Evolutionary conservation across 2,329 filamentous ascomycete species (phyloP).

Genomic region (Akanthomyces muscarius): DNA sequence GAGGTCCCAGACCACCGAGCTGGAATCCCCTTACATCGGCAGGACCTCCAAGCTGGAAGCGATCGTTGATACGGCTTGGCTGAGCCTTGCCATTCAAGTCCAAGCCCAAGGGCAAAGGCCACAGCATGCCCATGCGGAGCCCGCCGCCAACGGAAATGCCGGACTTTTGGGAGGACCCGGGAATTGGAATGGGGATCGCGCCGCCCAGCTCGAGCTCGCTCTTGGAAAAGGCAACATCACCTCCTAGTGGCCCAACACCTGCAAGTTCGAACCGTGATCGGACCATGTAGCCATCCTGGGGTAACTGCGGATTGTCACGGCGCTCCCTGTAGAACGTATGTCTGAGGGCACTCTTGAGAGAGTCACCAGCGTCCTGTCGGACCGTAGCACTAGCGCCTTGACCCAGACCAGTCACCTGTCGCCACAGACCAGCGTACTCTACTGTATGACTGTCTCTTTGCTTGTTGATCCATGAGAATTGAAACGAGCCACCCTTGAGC

Average conservation of each 20-base stretch:
- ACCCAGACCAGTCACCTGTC: constrained; percentile 78
- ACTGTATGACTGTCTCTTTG: constrained; percentile 70
- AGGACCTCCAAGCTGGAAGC: constrained; percentile 90
- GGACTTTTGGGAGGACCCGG: constrained; percentile 62
- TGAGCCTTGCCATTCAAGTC: constrained; percentile 47
- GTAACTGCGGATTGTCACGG: constrained; percentile 80
- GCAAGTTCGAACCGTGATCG: constrained; percentile 80
- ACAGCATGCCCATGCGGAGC: constrained; percentile 76
- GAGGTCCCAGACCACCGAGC: constrained; percentile 81
- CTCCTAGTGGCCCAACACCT: constrained; percentile 75
- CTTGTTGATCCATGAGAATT: constrained; percentile 67
- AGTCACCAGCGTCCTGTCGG: constrained; percentile 81
- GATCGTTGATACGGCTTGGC: constrained; percentile 83
- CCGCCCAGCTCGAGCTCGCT: constrained; percentile 79
- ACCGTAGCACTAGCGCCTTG: constrained; percentile 75
- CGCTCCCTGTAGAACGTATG: constrained; percentile 78
- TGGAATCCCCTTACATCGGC: constrained; percentile 94
- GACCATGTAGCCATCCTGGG: constrained; percentile 74
- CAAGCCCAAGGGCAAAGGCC: constrained; percentile 68
- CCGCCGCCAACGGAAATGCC: constrained; percentile 81
- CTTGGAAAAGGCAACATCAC: constrained; percentile 93
- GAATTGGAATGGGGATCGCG: constrained; percentile 69
- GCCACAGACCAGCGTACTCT: constrained; percentile 78
- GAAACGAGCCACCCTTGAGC: constrained; percentile 70
- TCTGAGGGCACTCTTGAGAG: constrained; percentile 79